These are phyloP conservation scores for Camellia granthamiana DNA, from an alignment of 148 eudicot genomes.

Conservation along the genomic window DNA sequence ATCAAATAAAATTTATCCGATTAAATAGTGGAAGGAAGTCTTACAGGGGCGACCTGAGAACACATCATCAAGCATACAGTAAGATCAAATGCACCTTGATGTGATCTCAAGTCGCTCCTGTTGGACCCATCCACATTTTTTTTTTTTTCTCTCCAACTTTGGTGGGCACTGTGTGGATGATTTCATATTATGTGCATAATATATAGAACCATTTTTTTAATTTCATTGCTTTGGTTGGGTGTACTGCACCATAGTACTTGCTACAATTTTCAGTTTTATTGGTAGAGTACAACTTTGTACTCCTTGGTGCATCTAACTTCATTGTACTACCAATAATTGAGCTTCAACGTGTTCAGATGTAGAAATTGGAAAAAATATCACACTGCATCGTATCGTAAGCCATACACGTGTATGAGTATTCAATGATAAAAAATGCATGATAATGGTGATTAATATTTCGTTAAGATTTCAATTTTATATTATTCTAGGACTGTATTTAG, in stretches of 20 bases:
- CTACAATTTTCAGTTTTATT: background rate
- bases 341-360: background rate
- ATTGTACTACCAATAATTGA: background rate
- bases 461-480: no score
- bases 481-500: no score
- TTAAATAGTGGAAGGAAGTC: constrained; percentile 30
- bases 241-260: constrained; percentile 8
- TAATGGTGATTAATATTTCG: no score
- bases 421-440: no score
- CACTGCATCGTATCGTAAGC: no score
- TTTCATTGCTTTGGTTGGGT: background rate
- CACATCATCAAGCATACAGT: constrained; percentile 33
- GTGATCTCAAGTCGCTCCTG: constrained; percentile 40
- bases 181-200: background rate
- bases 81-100: background rate
- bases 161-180: no score
- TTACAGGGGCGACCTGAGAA: constrained; percentile 93
- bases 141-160: background rate
- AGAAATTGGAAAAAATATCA: background rate
- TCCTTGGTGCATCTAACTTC: background rate
- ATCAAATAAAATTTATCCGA: background rate
- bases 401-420: no score
- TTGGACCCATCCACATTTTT: constrained; percentile 26
- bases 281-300: background rate
- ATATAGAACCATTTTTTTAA: no score